phyloP scores from a whole-genome alignment of 768 basidiomycete genomes.

The Chalciporus chontae region DNA sequence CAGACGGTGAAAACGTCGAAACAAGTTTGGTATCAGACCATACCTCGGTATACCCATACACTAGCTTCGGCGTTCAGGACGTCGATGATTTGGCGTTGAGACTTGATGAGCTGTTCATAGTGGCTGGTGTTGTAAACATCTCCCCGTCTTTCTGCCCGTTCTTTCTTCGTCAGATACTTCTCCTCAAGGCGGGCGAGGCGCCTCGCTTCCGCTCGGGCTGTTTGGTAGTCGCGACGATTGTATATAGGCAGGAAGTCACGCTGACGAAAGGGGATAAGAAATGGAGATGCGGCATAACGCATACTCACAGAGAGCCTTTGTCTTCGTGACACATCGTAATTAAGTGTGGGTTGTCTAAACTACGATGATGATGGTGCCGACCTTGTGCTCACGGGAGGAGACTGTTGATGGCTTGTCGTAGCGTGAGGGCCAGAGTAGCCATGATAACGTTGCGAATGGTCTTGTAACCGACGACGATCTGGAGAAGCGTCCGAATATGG shows the following conservation, averaged over 20 bases:
- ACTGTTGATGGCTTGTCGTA: not conserved
- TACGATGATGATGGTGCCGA: not conserved
- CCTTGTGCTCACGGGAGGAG: not conserved
- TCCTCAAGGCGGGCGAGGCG: constrained; percentile 72
- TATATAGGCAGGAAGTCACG: not conserved
- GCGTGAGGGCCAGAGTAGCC: not conserved
- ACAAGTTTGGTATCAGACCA: constrained; percentile 13
- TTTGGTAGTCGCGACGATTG: constrained; percentile 46
- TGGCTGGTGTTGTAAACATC: constrained; percentile 73
- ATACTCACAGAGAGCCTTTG: not conserved
- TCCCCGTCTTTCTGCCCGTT: constrained; percentile 62
- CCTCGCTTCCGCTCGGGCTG: constrained; percentile 67
- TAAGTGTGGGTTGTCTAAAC: not conserved
- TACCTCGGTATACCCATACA: constrained; percentile 79
- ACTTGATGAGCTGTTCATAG: constrained; percentile 73
- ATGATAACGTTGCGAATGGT: not conserved
- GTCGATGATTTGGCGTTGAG: constrained; percentile 68
- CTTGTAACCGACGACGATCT: not conserved
- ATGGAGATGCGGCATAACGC: not conserved
- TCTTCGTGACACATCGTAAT: not conserved
- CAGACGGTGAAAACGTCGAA: not conserved
- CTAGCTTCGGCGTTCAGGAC: constrained; percentile 70
- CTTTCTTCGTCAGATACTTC: constrained; percentile 56
- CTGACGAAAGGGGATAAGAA: not conserved
- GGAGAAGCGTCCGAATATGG: not conserved